Base-by-base conservation (phyloP, 495 filamentous ascomycete species). In the Neurospora tetraspora region DNA sequence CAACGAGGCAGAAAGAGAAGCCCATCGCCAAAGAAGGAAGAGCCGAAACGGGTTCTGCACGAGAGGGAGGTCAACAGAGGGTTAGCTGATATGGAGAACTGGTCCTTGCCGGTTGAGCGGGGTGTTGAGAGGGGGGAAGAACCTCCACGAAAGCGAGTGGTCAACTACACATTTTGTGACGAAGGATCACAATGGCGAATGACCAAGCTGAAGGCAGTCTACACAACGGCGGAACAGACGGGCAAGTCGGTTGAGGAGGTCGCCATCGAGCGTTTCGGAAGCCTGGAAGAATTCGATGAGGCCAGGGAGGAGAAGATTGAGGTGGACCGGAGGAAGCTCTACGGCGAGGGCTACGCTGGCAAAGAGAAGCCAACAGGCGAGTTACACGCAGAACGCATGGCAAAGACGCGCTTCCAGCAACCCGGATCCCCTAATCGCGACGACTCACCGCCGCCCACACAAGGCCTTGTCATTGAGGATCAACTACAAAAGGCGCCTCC, bases 271-370 rank as follows among this genome's bases (percentile, higher is more conserved):
- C 85, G 92, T 70, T 97, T 91, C 78, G 96, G 95, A 14, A 89
- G 89, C 76, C 80, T 99, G 27, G 87, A 90, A 34, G 90, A 91
- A 4, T 98, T 97, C 79, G 96, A 99, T 78, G 93, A 97, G 77
- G 95, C 94, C 4, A 86, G 96, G 70, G 96, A 99, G 78, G 96
- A 99, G 78, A 91, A 97, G 82, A 89, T 88, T n/a, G 96, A 99
- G 77, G 71, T 99, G 71, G 96, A 96, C 45, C 86, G 96, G 42
- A 87, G 94, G 71, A 88, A 90, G 70, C 88, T 89, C 59, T 99
- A 98, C 77, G 96, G 96, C 0, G 85, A 91, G 70, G 92, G 91
- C 38, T 97, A 95, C 77, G 89, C 94, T 36, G 91, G 91, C 42
- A 97, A 97, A 77, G 88, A 92, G 68, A 97, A 93, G 75, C 96